Evolutionary conservation across 2,329 filamentous ascomycete genomes (phyloP), one percentile per base, ranked within the genome.

Genomic region (Aotearoamyces nothofagi): DNA sequence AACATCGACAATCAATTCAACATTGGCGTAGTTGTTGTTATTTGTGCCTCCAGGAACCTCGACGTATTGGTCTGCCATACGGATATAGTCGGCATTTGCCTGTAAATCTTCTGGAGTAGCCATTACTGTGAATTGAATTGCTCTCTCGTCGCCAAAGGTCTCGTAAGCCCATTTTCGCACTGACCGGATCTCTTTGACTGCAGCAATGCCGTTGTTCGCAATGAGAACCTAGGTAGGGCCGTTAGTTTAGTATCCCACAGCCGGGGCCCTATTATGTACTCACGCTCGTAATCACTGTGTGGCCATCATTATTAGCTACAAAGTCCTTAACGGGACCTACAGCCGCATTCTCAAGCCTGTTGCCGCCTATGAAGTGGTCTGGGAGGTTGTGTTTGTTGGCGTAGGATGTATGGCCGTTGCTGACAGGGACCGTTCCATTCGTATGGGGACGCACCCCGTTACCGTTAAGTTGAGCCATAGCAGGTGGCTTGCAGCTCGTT

Each of bases 121-220:
- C 90, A 98, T 98, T 53, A 98, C 90, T 39, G 90, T 98, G 63
- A 98, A 98, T 54, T 96, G 86, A 52, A 98, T 94, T 46, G 87
- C 90, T 50, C 80, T 74, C 66, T 98, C 90, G 60, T 98, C 86
- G 61, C 90, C 87, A 53, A 98, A 98, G 5, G 82, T 92, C 62
- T 98, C 90, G 74, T 98, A 98, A 37, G 90, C 90, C 90, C 90
- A 98, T 86, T 96, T 98, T 57, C 90, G 80, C 51, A 98, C 87
- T 35, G 87, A 96, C 56, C 90, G 77, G 54, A 98, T 98, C 60
- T 98, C 90, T 61, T 98, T 98, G 57, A 98, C 90, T 52, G 90
- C 90, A 29, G 90, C 90, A 57, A 98, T 98, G 69, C 90, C 90
- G 63, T 98, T 98, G 67, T 98, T 98, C 54, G 90, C 90, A 58